Percentiles rank a stretch among this genome's conserved stretches.
phyloP scores from a whole-genome alignment of 306 rosid genomes.

The Carpinus fangiana region DNA sequence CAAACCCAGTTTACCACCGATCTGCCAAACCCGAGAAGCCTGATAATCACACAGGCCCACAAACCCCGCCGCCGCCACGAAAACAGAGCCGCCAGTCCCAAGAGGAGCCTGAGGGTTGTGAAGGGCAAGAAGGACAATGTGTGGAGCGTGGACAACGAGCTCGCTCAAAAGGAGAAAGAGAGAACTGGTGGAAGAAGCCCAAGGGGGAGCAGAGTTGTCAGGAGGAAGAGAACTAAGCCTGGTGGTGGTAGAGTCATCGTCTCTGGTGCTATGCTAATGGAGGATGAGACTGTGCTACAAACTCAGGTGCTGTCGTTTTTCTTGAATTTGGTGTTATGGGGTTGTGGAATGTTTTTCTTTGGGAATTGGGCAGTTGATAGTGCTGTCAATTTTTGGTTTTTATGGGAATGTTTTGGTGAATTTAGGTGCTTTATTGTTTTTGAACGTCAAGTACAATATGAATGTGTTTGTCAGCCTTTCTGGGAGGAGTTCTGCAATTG shows the following conservation, averaged over 20 bases:
- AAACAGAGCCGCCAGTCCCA: conserved; percentile 16
- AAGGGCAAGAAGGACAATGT: conserved; percentile 78
- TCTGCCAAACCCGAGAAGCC: conserved; percentile 37
- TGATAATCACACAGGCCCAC: conserved; percentile 33
- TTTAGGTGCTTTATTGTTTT: not conserved
- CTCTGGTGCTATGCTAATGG: conserved; percentile 80
- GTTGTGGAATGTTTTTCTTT: not conserved
- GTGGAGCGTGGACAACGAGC: conserved; percentile 86
- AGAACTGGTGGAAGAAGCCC: conserved; percentile 33
- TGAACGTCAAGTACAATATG: not conserved
- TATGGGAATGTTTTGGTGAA: not conserved
- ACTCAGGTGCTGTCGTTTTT: conserved; percentile 53
- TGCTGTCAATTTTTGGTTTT: not conserved
- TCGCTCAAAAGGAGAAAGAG: conserved; percentile 41
- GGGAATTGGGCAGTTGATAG: not conserved
- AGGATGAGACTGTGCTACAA: conserved; percentile 85
- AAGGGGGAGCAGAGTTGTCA: conserved; percentile 42
- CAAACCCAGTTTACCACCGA: conserved; percentile 31
- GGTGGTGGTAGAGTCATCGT: conserved; percentile 44
- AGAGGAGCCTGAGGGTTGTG: conserved; percentile 22
- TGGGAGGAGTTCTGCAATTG: too few relatives aligned
- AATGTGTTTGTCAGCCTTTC: not conserved
- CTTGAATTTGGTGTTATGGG: not conserved
- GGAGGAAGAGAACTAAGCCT: conserved; percentile 39
- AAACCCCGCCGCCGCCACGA: conserved; percentile 27